These are phyloP conservation scores for Friedmanniomyces simplex DNA, from an alignment of 495 filamentous ascomycete species.

Conservation along the genomic window DNA sequence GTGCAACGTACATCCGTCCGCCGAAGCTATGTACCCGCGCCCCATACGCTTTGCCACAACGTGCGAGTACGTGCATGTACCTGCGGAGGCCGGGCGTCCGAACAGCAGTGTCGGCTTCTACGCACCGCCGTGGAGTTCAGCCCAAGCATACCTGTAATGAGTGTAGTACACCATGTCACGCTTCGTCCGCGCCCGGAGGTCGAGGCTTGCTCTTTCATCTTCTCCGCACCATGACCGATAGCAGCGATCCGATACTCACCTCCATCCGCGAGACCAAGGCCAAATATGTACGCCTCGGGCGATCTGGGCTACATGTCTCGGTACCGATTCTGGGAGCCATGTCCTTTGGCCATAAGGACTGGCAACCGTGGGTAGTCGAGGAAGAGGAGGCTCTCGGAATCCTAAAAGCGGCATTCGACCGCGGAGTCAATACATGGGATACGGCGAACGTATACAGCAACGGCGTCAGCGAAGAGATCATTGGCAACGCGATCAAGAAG, in stretches of 20 bases:
- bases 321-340: constrained; percentile 41
- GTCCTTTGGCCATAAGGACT: constrained; percentile 34
- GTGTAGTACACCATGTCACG: no score
- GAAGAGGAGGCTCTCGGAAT: constrained; percentile 33
- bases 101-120: no score
- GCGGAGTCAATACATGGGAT: constrained; percentile 33
- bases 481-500: constrained; percentile 40
- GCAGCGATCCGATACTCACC: constrained; percentile 14
- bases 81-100: no score
- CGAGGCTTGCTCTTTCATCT: no score
- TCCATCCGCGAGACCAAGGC: constrained; percentile 33
- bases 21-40: no score
- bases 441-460: constrained; percentile 39
- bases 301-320: constrained; percentile 38
- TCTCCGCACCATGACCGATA: constrained; percentile 13
- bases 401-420: constrained; percentile 41
- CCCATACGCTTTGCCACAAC: no score
- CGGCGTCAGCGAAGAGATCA: constrained; percentile 37
- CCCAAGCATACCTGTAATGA: no score
- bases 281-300: constrained; percentile 32
- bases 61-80: no score
- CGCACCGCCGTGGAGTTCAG: no score
- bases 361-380: constrained; percentile 36
- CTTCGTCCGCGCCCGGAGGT: no score
- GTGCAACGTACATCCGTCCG: no score